Percentiles rank a stretch among this genome's conserved stretches.
Evolutionary conservation across 371 early-diverging fungal species (phyloP).

Genomic region (Syncephalastrum monosporum): DNA sequence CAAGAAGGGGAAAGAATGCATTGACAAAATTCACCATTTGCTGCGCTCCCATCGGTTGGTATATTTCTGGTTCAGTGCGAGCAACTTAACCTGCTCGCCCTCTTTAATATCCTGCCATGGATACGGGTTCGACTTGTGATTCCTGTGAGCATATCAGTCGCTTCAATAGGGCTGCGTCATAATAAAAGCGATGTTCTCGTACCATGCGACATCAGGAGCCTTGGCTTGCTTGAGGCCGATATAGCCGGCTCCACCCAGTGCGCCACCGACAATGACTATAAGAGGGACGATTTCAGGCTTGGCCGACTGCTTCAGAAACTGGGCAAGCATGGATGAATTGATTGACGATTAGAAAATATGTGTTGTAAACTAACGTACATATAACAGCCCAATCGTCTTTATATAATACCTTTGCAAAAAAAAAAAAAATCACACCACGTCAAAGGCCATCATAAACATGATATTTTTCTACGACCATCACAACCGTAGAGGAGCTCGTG

Average conservation of each 20-base stretch:
- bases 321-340: conserved; percentile 13
- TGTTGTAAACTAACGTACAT: background rate
- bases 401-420: background rate
- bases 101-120: conserved; percentile 46
- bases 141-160: conserved; percentile 5
- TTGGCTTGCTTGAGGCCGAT: conserved; percentile 26
- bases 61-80: conserved; percentile 36
- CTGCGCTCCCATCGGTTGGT: conserved; percentile 36
- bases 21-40: conserved; percentile 20
- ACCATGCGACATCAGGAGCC: conserved; percentile 45
- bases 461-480: too few species aligned
- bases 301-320: conserved; percentile 26
- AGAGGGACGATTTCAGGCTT: conserved; percentile 41
- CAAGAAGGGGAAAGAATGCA: too few species aligned
- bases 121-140: conserved; percentile 28
- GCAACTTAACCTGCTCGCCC: conserved; percentile 43
- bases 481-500: too few species aligned
- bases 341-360: background rate
- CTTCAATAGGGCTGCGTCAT: background rate
- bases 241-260: conserved; percentile 27
- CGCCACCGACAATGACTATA: conserved; percentile 26
- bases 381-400: background rate
- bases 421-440: conserved; percentile 1
- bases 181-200: background rate
- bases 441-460: too few species aligned